These are phyloP conservation scores for Brassica incana DNA, from an alignment of 345 rosid genomes.

Conservation along the genomic window DNA sequence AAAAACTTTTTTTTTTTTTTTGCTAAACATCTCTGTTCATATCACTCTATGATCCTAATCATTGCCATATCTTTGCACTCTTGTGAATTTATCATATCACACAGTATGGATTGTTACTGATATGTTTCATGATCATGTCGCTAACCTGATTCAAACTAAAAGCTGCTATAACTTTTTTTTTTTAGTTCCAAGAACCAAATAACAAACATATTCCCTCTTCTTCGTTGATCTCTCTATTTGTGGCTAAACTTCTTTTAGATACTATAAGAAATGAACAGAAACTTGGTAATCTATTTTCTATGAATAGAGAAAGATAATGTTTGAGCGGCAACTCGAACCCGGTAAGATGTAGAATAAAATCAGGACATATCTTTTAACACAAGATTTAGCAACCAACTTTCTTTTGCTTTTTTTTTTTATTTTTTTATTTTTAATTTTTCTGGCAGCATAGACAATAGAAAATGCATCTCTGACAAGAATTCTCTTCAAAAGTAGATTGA, in stretches of 20 bases:
- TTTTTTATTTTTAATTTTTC: neutral
- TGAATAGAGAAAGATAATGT: constrained; percentile 25
- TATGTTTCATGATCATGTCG: constrained; percentile 8
- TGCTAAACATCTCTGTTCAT: neutral
- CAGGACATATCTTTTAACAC: constrained; percentile 31
- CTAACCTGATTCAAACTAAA: neutral
- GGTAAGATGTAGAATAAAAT: constrained; percentile 34
- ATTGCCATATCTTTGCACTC: neutral
- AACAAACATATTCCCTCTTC: neutral
- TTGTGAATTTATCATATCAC: neutral
- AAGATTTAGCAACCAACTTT: constrained; percentile 14
- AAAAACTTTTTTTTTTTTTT: neutral
- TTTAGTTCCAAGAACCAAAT: constrained; percentile 14
- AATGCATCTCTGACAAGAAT: constrained; percentile 22
- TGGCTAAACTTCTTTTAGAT: neutral
- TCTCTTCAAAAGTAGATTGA: constrained; percentile 24
- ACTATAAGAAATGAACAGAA: constrained; percentile 2
- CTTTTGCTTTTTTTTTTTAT: neutral
- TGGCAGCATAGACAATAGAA: constrained; percentile 7
- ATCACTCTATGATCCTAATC: neutral
- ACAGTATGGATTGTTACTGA: constrained; percentile 8
- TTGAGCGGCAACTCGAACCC: constrained; percentile 32
- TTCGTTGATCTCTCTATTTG: neutral
- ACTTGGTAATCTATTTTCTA: constrained; percentile 1
- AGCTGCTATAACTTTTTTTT: neutral